phyloP scores from a whole-genome alignment of 1,284 basidiomycete species.

The Moniliophthora roreri region DNA sequence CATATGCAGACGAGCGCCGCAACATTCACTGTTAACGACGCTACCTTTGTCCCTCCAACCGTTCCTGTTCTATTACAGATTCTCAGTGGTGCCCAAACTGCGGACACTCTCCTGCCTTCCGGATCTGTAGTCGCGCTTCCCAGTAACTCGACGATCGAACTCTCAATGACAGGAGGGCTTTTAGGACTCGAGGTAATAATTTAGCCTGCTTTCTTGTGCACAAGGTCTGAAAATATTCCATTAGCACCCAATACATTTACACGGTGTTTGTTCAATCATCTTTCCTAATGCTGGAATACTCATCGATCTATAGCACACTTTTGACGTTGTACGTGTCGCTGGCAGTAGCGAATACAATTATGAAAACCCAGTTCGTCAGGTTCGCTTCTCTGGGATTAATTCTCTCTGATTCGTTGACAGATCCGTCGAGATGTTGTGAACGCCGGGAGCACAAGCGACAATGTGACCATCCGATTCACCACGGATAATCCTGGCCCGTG shows the following conservation, averaged over 20 bases:
- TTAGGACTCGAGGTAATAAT: conserved; percentile 3
- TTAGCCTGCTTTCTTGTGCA: conserved; percentile 4
- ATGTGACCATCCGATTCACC: no score
- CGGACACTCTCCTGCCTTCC: conserved; percentile 23
- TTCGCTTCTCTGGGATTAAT: conserved; percentile 22
- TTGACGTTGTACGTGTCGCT: conserved; percentile 33
- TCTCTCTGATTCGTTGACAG: background rate
- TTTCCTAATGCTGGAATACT: background rate
- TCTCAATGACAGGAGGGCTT: conserved; percentile 5
- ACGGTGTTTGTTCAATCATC: conserved; percentile 20
- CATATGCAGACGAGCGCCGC: background rate
- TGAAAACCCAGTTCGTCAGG: conserved; percentile 35
- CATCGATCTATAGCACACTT: conserved; percentile 25
- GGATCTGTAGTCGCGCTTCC: conserved; percentile 28
- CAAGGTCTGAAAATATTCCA: conserved; percentile 2
- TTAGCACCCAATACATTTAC: conserved; percentile 33
- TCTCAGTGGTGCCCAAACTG: conserved; percentile 29
- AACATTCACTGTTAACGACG: conserved; percentile 14
- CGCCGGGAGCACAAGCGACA: background rate
- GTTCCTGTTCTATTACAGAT: conserved; percentile 27
- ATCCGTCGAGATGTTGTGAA: conserved; percentile 31
- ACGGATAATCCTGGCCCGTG: no score
- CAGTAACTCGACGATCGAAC: conserved; percentile 32
- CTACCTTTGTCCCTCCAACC: conserved; percentile 9
- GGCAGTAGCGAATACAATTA: conserved; percentile 32